Evolutionary conservation across 176 grass and related monocot species (phyloP), one percentile per base, ranked within the genome.

Genomic region (Triticum turgidum): DNA sequence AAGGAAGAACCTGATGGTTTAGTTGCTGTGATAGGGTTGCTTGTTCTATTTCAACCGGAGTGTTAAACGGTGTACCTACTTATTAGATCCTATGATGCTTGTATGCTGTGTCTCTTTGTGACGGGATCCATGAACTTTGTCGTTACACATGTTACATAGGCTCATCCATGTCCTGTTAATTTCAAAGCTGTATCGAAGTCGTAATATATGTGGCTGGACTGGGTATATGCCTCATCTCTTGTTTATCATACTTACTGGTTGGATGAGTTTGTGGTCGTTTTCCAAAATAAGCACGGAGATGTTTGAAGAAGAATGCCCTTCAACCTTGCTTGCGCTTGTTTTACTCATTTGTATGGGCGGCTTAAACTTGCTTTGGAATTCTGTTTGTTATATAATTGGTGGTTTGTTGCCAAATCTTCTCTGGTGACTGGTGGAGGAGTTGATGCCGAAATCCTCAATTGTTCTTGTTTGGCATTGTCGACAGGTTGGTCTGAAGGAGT

Each of bases 41-140:
- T 29, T 59, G 9, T 61, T 63, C 11, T 86, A 82, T 39, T 82
- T 69, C 17, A 51, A 39, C 6, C 3, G 65, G 7, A 6, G 15
- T 80, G 81, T 10, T 70, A 24, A 84, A 47, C 30, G 56, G 5
- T 70, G 69, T 81, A 85, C 38, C 27, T 80, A 9, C 80, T 69
- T 61, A 33, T 69, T 62, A 34, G 83, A 86, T 72, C 51, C 72
- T 86, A 2, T 32, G 39, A 54, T 77, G 29, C 10, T 62, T 42
- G 11, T 70, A 75, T 85, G 47, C 39, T 58, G 14, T 87, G 78
- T 78, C 78, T 72, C 78, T 77, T 25, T 22, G 20, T 64, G 63
- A 27, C n/a, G 3, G 64, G 52, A 85, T 91, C 63, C 22, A 70
- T 71, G 29, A 82, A 41, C 63, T 51, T 65, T 6, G 24, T 25